Percentiles rank a stretch among this genome's conserved stretches.
Conservation (phyloP, 148 eudicot species). For the Silene conica region DNA sequence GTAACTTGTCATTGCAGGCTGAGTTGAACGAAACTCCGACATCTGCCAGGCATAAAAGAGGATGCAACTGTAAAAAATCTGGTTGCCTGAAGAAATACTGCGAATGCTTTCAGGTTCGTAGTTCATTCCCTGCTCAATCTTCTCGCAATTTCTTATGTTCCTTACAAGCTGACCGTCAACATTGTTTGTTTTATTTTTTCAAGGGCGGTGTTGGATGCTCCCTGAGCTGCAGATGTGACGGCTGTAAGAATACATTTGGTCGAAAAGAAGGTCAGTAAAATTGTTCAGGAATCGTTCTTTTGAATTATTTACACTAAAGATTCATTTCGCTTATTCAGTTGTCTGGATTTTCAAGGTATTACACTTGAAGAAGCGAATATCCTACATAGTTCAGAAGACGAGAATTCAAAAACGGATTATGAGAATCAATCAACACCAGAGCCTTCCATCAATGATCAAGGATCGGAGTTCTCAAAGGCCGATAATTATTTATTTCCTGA, state of each 20-base stretch:
- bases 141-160: background rate
- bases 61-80: conserved; percentile 50
- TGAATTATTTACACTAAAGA: no score
- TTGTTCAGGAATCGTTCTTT: no score
- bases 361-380: conserved; percentile 5
- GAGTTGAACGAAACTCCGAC: conserved; percentile 32
- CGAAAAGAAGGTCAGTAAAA: conserved; percentile 39
- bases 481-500: conserved; percentile 19
- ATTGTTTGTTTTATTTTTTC: background rate
- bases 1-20: conserved; percentile 20
- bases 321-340: background rate
- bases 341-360: conserved; percentile 9
- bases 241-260: conserved; percentile 43
- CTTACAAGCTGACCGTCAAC: background rate
- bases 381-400: conserved; percentile 10
- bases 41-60: conserved; percentile 42
- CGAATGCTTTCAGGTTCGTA: conserved; percentile 49
- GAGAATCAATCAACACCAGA: conserved; percentile 27
- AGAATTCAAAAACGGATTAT: conserved; percentile 6
- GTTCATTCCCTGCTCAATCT: conserved; percentile 20
- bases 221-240: conserved; percentile 42
- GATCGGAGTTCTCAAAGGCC: conserved; percentile 14
- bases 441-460: conserved; percentile 21
- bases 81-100: conserved; percentile 49
- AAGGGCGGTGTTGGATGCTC: conserved; percentile 53